Base-by-base conservation (phyloP, 768 basidiomycete species). In the Strobilomyces echinocephalus region DNA sequence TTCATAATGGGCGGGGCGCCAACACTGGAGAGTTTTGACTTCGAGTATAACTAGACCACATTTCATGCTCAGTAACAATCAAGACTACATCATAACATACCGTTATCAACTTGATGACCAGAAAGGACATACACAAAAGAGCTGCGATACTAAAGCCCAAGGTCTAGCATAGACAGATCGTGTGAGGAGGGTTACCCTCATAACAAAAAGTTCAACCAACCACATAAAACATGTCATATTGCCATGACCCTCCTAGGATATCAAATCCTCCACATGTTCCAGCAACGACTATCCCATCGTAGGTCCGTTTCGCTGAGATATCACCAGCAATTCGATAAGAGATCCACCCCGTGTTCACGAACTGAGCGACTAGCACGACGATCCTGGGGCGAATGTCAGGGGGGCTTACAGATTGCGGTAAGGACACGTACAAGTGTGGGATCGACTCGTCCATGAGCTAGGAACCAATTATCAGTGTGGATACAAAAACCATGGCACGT, bases 391-490 rank as follows among this genome's bases (percentile, higher is more conserved):
- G n/a, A 24, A 43, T 5, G 8, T 56, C n/a, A 58, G 50, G 46
- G 7, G 48, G 5, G n/a, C 20, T 42, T 8, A 4, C 8, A 24
- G 24, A 18, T 12, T 4, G 35, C 20, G 3, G 8, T 4, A 20
- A 31, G 36, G 9, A 30, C 34, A 24, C 77, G 3, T 72, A 74
- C 39, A 82, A 68, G 57, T 80, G 79, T 7, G 81, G 80, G 35
- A 79, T 70, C 1, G 79, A 79, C 59, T 81, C 79, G 49, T 72
- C 74, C 45, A 80, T 52, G 40, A 82, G 68, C 80, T 82, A 49
- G 35, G 1, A 30, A 51, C 14, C 28, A 8, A 40, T 14, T 28
- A 49, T 56, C 44, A 52, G 50, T 26, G 21, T 20, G 30, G 18
- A 41, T 28, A 47, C 15, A 36, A 5, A 15, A 14, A 49, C 16